These are phyloP conservation scores for Pogostemon cablin DNA, from an alignment of 257 asterid species.

Conservation along the genomic window DNA sequence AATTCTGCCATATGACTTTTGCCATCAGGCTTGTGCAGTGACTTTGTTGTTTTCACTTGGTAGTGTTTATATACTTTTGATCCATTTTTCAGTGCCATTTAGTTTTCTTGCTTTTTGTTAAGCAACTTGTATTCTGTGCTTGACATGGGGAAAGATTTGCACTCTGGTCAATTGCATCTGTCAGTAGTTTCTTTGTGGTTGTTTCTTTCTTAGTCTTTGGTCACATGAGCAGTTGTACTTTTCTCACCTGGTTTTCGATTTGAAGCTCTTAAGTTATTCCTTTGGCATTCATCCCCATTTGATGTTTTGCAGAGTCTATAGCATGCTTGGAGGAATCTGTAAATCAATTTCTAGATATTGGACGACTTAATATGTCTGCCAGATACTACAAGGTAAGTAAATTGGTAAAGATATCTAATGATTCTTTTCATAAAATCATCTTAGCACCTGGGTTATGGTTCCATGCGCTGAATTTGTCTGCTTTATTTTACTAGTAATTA, in stretches of 20 bases:
- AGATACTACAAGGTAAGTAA: slow-evolving; percentile 85
- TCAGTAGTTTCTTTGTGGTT: not conserved
- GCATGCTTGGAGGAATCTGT: slow-evolving; percentile 80
- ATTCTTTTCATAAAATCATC: slow-evolving; percentile 12
- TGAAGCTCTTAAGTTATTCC: slow-evolving; percentile 5
- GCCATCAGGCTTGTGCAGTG: not conserved
- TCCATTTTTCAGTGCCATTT: slow-evolving; percentile 1
- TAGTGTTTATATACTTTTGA: not conserved
- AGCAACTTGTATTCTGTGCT: slow-evolving; percentile 15
- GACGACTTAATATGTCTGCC: slow-evolving; percentile 84
- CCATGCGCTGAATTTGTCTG: slow-evolving; percentile 8
- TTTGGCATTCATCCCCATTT: slow-evolving; percentile 22
- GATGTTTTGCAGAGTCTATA: slow-evolving; percentile 69
- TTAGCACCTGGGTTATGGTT: not conserved
- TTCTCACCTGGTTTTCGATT: not conserved
- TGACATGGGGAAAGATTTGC: slow-evolving; percentile 10
- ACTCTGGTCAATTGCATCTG: not conserved
- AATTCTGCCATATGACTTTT: not conserved
- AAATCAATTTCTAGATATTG: slow-evolving; percentile 77
- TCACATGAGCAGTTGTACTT: not conserved
- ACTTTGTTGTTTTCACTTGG: not conserved
- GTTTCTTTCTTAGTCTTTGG: slow-evolving; percentile 7
- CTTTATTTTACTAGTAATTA: slow-evolving; percentile 1
- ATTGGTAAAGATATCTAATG: slow-evolving; percentile 15
- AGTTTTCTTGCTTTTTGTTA: not conserved